Evolutionary conservation across 2,329 filamentous ascomycete genomes (phyloP).

Genomic region (Fusarium protoensiforme): DNA sequence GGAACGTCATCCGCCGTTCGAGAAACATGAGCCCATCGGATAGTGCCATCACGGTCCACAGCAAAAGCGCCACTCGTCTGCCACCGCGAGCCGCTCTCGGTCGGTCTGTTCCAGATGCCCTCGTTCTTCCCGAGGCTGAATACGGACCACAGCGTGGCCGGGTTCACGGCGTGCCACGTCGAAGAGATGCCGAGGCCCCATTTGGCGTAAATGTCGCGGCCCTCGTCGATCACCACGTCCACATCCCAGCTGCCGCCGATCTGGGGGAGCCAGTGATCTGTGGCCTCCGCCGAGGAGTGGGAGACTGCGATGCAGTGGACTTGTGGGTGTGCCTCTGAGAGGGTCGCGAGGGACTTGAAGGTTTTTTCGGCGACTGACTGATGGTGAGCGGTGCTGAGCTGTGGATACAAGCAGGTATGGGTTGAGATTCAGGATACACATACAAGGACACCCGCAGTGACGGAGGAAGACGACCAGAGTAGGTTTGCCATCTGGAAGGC

Average conservation of each 20-base stretch:
- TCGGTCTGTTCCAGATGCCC: conserved; percentile 73
- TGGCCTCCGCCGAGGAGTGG: conserved; percentile 64
- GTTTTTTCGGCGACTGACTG: conserved; percentile 74
- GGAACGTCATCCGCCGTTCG: conserved; percentile 47
- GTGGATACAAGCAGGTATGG: too few relatives aligned
- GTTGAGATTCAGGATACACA: conserved; percentile 45
- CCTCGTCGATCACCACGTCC: conserved; percentile 68
- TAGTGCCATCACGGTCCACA: conserved; percentile 45
- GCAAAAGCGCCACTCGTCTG: conserved; percentile 75
- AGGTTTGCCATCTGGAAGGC: conserved; percentile 65
- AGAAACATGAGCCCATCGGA: conserved; percentile 47
- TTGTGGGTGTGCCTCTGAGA: conserved; percentile 60
- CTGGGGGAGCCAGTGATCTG: conserved; percentile 67
- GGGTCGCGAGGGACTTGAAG: conserved; percentile 64
- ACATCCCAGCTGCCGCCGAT: conserved; percentile 68
- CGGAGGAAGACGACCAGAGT: conserved; percentile 75
- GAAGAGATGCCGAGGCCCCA: conserved; percentile 74
- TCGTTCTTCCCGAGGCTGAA: conserved; percentile 69
- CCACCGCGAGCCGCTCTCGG: conserved; percentile 75
- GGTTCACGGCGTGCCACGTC: conserved; percentile 72
- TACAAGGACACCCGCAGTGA: conserved; percentile 81
- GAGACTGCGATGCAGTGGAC: conserved; percentile 72
- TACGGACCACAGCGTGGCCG: conserved; percentile 66
- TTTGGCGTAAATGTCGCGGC: conserved; percentile 68
- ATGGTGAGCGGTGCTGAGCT: not conserved